These are phyloP conservation scores for Chrysanthemum makinoi DNA, from an alignment of 129 eudicot genomes.

Conservation along the genomic window DNA sequence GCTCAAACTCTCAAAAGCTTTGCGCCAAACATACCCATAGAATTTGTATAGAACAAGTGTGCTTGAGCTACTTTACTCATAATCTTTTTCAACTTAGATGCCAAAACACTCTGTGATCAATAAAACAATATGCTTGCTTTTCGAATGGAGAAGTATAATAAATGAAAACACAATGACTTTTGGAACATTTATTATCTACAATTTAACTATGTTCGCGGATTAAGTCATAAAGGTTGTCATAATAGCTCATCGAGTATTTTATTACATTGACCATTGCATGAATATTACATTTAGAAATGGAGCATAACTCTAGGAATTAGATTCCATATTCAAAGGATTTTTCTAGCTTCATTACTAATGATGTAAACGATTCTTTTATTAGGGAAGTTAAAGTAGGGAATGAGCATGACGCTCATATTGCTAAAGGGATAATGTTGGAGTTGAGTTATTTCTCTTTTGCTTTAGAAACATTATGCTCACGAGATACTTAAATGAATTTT, in stretches of 20 bases:
- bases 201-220: no score
- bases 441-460: no score
- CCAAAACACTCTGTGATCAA: background rate
- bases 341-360: no score
- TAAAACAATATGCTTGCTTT: background rate
- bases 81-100: background rate
- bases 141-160: background rate
- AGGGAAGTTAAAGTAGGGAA: background rate
- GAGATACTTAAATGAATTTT: no score
- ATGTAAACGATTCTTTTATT: background rate
- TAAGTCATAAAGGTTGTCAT: background rate
- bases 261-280: slow-evolving; percentile 3
- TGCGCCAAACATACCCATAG: background rate
- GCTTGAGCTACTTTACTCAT: slow-evolving; percentile 12
- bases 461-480: no score
- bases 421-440: background rate
- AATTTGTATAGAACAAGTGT: background rate
- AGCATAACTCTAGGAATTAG: background rate
- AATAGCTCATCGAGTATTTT: background rate
- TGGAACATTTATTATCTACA: no score
- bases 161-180: no score
- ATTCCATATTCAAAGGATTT: background rate
- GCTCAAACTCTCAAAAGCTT: no score
- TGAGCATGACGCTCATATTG: background rate
- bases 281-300: slow-evolving; percentile 5